Percentiles rank a stretch among this genome's conserved stretches.
Evolutionary conservation across 345 rosid species (phyloP).

Genomic region (Eucalyptus caleyi): DNA sequence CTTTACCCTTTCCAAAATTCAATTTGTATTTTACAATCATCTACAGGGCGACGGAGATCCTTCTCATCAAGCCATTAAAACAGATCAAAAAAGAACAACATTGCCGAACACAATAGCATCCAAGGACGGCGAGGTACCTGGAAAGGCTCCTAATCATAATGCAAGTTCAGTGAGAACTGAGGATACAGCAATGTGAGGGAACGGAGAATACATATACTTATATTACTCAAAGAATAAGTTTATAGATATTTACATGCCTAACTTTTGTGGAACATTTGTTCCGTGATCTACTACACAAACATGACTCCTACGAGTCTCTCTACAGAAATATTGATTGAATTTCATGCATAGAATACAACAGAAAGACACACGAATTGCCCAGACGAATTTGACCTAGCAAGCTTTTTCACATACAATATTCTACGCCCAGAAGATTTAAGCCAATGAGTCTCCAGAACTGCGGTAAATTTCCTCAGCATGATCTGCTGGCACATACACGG

Average conservation of each 20-base stretch:
- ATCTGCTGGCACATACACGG: conserved; percentile 57
- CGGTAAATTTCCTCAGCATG: conserved; percentile 51
- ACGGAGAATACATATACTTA: not conserved
- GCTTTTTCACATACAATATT: not conserved
- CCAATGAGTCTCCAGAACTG: conserved; percentile 18
- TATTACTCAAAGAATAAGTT: not conserved
- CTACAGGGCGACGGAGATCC: not conserved
- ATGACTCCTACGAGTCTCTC: not conserved
- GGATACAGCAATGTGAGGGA: not conserved
- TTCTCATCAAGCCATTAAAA: not conserved
- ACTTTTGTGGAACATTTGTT: not conserved
- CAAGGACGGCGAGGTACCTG: not conserved
- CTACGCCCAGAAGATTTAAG: not conserved
- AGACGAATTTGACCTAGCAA: not conserved
- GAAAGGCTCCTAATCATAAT: not conserved
- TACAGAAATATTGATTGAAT: not conserved
- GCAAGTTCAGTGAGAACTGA: not conserved
- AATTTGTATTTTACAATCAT: not conserved
- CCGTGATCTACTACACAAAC: not conserved
- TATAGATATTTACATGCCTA: not conserved
- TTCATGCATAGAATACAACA: not conserved
- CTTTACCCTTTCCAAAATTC: not conserved
- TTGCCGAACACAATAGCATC: not conserved
- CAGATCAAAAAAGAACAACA: not conserved
- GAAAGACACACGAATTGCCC: not conserved